phyloP scores from a whole-genome alignment of 768 basidiomycete species.

The Tricholoma sp. region DNA sequence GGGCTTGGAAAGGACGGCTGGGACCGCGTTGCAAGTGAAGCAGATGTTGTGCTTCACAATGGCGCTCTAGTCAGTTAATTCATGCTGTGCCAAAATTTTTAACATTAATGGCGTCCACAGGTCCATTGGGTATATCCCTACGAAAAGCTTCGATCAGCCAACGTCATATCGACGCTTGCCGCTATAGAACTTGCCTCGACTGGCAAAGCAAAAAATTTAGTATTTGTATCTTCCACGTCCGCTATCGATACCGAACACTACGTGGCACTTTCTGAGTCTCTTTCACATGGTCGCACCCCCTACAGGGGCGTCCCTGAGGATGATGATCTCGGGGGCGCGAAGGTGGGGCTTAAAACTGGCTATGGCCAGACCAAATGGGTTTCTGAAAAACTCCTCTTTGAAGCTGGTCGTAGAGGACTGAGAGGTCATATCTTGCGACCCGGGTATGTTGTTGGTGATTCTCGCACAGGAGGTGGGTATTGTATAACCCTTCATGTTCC shows the following conservation, averaged over 20 bases:
- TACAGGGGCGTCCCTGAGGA: slow-evolving; percentile 75
- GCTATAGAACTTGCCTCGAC: slow-evolving; percentile 74
- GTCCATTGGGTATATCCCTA: slow-evolving; percentile 99
- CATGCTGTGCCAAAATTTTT: not conserved
- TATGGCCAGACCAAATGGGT: slow-evolving; percentile 99
- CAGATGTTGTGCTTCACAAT: slow-evolving; percentile 87
- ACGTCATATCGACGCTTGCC: slow-evolving; percentile 89
- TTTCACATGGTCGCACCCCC: slow-evolving; percentile 34
- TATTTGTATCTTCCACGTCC: slow-evolving; percentile 96
- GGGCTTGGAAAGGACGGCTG: slow-evolving; percentile 65
- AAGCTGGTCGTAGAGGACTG: slow-evolving; percentile 84
- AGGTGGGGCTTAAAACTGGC: slow-evolving; percentile 71
- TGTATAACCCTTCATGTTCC: not conserved
- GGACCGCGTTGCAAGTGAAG: slow-evolving; percentile 61
- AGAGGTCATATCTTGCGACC: slow-evolving; percentile 85
- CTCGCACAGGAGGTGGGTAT: slow-evolving; percentile 70
- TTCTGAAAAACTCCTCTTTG: slow-evolving; percentile 88
- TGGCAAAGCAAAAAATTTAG: slow-evolving; percentile 69
- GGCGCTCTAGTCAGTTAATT: slow-evolving; percentile 83
- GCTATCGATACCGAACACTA: slow-evolving; percentile 90
- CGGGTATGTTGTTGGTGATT: slow-evolving; percentile 95
- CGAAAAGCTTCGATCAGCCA: slow-evolving; percentile 83
- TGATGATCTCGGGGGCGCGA: slow-evolving; percentile 86
- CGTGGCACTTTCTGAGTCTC: slow-evolving; percentile 76
- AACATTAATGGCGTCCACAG: slow-evolving; percentile 29